Conservation (phyloP, 129 eudicot species). For the Pulicaria dysenterica region DNA sequence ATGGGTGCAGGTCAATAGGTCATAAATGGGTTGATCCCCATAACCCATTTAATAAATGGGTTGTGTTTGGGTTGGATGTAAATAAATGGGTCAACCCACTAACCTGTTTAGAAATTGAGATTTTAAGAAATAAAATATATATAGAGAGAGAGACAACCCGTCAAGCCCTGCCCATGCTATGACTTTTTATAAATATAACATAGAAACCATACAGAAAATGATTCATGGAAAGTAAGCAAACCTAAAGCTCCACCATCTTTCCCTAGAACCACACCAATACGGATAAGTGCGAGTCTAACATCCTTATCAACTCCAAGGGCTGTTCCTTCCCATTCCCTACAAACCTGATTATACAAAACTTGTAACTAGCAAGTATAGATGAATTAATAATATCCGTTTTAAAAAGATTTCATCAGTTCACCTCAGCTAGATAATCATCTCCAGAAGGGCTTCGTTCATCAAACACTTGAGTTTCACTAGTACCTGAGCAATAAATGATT, state of each 20-base stretch:
- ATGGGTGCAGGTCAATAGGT: no score
- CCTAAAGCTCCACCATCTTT: constrained; percentile 99
- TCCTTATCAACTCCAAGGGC: constrained; percentile 77
- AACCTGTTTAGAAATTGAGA: no score
- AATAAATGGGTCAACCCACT: no score
- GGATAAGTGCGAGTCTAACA: constrained; percentile 81
- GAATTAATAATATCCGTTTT: not conserved
- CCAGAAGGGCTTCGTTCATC: constrained; percentile 95
- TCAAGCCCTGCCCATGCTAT: no score
- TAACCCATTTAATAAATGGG: no score
- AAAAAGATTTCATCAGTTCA: constrained; percentile 20
- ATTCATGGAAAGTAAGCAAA: constrained; percentile 24
- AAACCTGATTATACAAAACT: constrained; percentile 54
- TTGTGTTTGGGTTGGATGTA: no score
- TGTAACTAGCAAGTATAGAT: not conserved
- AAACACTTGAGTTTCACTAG: constrained; percentile 86
- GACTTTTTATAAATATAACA: not conserved
- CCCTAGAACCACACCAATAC: constrained; percentile 93
- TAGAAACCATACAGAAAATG: not conserved
- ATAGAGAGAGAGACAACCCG: no score
- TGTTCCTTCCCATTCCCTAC: constrained; percentile 94
- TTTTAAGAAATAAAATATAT: no score
- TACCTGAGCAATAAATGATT: constrained; percentile 49
- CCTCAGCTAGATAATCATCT: constrained; percentile 93
- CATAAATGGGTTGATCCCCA: no score